phyloP scores from a whole-genome alignment of 345 rosid genomes.

The Jatropha curcas region DNA sequence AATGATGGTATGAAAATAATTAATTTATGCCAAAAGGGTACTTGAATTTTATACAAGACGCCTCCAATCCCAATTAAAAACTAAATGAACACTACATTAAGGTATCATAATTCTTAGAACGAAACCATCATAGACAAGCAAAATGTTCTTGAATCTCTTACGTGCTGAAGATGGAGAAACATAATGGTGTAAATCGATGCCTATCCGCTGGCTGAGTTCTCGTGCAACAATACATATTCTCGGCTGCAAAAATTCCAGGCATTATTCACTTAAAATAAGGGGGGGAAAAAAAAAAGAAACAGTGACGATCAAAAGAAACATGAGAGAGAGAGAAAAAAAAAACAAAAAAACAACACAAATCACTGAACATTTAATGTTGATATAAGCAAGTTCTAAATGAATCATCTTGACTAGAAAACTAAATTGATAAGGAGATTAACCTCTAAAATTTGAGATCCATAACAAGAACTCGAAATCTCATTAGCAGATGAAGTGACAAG shows the following conservation, averaged over 20 bases:
- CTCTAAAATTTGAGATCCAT: background rate
- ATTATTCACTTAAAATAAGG: background rate
- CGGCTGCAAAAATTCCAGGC: conserved; percentile 54
- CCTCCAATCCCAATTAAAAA: background rate
- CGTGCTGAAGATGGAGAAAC: conserved; percentile 8
- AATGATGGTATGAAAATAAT: background rate
- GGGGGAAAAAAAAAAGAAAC: too few relatives aligned
- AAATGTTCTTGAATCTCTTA: background rate
- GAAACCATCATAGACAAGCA: background rate
- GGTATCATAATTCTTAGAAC: background rate
- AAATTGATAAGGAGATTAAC: background rate
- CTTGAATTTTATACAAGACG: background rate
- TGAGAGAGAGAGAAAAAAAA: background rate
- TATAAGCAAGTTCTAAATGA: background rate
- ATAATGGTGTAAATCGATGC: background rate
- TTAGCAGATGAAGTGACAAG: background rate
- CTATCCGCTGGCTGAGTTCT: conserved; percentile 53
- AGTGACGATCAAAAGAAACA: background rate
- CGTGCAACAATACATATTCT: conserved; percentile 78
- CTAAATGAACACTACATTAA: background rate
- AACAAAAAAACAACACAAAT: too few relatives aligned
- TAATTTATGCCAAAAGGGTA: background rate
- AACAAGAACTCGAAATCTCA: background rate
- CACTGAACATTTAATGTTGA: background rate
- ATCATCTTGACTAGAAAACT: background rate